phyloP scores from a whole-genome alignment of 306 rosid species.

The Ormosia emarginata region DNA sequence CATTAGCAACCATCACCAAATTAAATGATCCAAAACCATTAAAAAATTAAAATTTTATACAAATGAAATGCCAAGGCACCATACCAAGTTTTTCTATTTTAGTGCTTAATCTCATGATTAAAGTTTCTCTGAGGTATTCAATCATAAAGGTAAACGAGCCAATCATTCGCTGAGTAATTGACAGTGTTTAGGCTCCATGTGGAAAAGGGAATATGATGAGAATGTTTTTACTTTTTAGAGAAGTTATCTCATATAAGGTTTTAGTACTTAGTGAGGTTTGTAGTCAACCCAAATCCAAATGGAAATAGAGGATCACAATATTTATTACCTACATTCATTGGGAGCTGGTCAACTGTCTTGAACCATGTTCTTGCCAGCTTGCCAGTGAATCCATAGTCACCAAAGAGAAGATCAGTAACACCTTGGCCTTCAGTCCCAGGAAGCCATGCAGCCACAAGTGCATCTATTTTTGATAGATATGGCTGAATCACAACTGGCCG shows the following conservation, averaged over 20 bases:
- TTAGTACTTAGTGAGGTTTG: conserved; percentile 39
- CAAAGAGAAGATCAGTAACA: conserved; percentile 63
- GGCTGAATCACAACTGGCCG: conserved; percentile 83
- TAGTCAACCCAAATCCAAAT: conserved; percentile 74
- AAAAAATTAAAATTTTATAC: not conserved
- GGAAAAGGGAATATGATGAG: not conserved
- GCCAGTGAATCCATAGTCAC: conserved; percentile 76
- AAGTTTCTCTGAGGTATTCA: not conserved
- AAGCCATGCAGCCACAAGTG: conserved; percentile 93
- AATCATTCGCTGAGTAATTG: not conserved
- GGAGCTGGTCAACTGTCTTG: conserved; percentile 73
- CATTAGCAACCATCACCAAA: not conserved
- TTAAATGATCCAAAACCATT: not conserved
- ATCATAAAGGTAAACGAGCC: not conserved
- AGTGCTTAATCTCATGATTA: not conserved
- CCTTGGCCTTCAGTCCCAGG: conserved; percentile 98
- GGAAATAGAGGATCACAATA: conserved; percentile 77
- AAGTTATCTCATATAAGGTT: not conserved
- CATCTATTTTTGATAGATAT: conserved; percentile 49
- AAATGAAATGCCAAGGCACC: not conserved
- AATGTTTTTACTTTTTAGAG: not conserved
- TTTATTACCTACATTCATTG: conserved; percentile 74
- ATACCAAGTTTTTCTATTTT: not conserved
- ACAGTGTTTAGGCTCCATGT: not conserved
- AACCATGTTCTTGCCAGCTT: conserved; percentile 88